These are phyloP conservation scores for Eimeria sp. DNA, from an alignment of 169 alveolate species.

Conservation along the genomic window DNA sequence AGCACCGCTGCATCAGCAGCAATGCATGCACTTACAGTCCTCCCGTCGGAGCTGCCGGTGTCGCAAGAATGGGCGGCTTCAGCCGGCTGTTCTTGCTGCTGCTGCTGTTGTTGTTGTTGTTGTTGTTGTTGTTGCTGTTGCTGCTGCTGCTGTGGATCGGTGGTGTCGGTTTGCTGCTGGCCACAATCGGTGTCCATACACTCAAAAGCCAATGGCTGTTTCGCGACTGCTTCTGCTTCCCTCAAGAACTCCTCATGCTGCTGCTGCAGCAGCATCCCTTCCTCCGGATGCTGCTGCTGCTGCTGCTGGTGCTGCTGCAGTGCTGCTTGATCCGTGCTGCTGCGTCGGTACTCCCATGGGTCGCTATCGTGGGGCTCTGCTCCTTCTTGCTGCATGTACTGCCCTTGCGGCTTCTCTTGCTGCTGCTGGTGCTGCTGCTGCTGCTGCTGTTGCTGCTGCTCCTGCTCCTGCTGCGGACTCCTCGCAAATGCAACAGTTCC, in stretches of 20 bases:
- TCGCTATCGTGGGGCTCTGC: conserved; percentile 2
- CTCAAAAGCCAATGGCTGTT: conserved; percentile 11
- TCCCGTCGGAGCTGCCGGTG: conserved; percentile 8
- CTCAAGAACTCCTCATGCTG: conserved; percentile 30
- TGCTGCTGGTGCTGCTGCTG: background rate
- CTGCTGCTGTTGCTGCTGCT: conserved; percentile 41
- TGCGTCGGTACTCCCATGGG: background rate
- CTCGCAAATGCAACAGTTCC: background rate
- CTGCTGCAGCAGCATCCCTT: background rate
- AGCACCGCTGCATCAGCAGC: background rate
- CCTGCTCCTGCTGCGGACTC: background rate
- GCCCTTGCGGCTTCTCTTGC: background rate
- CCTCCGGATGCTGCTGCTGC: conserved; percentile 20
- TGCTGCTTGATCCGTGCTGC: background rate
- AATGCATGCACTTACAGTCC: background rate
- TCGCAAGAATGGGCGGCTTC: background rate
- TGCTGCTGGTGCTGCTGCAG: conserved; percentile 56
- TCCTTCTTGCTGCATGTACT: background rate
- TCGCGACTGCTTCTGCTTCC: conserved; percentile 24
- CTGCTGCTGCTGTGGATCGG: conserved; percentile 5
- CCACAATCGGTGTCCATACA: conserved; percentile 58
- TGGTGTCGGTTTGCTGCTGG: background rate
- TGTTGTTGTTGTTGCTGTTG: background rate
- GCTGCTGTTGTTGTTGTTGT: conserved; percentile 44
- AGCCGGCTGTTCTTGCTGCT: background rate